These are phyloP conservation scores for Eucalyptus shirleyi DNA, from an alignment of 345 rosid species.

Conservation along the genomic window DNA sequence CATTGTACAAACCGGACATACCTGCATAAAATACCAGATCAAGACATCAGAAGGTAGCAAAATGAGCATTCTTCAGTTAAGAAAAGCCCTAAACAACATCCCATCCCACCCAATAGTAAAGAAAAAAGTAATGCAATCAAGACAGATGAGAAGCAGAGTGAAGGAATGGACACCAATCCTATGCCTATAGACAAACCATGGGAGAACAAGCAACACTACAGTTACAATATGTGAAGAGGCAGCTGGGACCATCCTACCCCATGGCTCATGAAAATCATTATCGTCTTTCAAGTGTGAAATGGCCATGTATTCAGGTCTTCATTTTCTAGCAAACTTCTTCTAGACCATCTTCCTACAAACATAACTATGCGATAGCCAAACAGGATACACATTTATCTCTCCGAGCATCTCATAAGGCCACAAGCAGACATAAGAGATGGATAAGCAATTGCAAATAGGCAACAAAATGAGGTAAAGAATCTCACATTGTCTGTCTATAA, in stretches of 20 bases:
- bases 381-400: not conserved
- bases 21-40: conserved; percentile 36
- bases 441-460: not conserved
- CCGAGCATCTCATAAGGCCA: not conserved
- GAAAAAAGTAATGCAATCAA: not conserved
- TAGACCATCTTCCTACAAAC: not conserved
- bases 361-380: not conserved
- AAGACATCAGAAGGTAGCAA: not conserved
- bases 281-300: not conserved
- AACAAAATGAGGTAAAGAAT: not conserved
- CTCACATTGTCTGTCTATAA: not conserved
- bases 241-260: not conserved
- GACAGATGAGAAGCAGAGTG: not conserved
- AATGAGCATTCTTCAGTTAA: not conserved
- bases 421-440: not conserved
- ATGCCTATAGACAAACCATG: not conserved
- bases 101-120: conserved; percentile 14
- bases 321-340: not conserved
- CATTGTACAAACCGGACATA: conserved; percentile 85
- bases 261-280: not conserved
- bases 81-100: not conserved
- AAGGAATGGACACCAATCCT: not conserved
- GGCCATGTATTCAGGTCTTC: not conserved
- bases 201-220: not conserved
- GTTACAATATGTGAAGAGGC: not conserved